Conservation (phyloP, 2,329 filamentous ascomycete species). For the Monilinia fructicola region DNA sequence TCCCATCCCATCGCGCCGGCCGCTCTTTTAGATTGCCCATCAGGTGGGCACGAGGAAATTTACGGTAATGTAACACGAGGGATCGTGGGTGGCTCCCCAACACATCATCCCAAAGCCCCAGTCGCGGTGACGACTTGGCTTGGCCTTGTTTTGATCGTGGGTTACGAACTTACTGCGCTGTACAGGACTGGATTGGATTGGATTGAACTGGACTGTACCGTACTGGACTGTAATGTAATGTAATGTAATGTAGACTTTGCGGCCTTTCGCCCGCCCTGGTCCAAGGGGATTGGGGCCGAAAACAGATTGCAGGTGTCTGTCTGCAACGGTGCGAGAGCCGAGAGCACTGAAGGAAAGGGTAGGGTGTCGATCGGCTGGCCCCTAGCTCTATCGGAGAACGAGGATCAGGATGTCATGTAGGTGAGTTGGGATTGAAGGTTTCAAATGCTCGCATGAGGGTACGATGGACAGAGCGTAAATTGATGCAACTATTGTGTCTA, state of each 20-base stretch:
- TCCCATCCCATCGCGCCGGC: constrained; percentile 10
- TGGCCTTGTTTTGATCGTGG: constrained; percentile 10
- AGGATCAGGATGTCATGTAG: constrained; percentile 20
- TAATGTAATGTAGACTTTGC: not conserved
- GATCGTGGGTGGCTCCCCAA: constrained; percentile 5
- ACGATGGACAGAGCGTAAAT: constrained; percentile 8
- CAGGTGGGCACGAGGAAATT: constrained; percentile 17
- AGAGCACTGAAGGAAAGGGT: not conserved
- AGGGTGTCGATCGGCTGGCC: constrained; percentile 6
- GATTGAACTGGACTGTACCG: too few species aligned
- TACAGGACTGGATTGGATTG: too few species aligned
- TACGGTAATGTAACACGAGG: constrained; percentile 13
- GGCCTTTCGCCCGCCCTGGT: constrained; percentile 6
- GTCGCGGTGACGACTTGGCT: constrained; percentile 8
- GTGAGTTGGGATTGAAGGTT: constrained; percentile 8
- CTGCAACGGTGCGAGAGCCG: constrained; percentile 30
- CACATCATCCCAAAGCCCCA: constrained; percentile 14
- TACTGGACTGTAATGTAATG: too few species aligned
- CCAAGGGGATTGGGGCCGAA: constrained; percentile 22
- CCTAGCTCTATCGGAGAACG: constrained; percentile 24
- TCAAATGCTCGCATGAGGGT: constrained; percentile 15
- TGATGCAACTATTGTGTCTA: constrained; percentile 7
- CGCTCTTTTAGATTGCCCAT: constrained; percentile 19
- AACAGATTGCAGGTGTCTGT: constrained; percentile 31
- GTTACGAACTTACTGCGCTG: not conserved